A percentile compares a stretch with the other conserved stretches of the same genome.
Evolutionary conservation across 805 yeast genomes (phyloP).

Genomic region (Yarrowia phangngaensis): DNA sequence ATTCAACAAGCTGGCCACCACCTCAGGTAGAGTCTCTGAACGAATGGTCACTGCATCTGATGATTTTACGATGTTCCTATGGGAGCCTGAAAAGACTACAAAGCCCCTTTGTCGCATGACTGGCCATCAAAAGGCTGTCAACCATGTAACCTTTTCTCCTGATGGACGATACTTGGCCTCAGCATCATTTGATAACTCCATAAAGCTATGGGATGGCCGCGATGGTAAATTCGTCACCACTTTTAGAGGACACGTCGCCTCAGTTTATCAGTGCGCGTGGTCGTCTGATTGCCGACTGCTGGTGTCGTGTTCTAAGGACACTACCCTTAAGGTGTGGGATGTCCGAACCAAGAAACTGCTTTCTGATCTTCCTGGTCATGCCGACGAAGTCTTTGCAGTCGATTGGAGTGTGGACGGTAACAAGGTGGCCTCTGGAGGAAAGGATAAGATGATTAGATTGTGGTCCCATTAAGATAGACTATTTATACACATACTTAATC

Average conservation of each 20-base stretch:
- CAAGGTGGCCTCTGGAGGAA: slow-evolving; percentile 95
- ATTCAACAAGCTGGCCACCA: slow-evolving; percentile 59
- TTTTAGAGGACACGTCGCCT: slow-evolving; percentile 94
- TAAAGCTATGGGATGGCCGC: slow-evolving; percentile 93
- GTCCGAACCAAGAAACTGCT: slow-evolving; percentile 76
- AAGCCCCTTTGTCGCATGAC: slow-evolving; percentile 93
- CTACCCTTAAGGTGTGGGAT: slow-evolving; percentile 96
- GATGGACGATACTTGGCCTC: slow-evolving; percentile 89
- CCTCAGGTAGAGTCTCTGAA: slow-evolving; percentile 58
- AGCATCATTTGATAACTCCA: slow-evolving; percentile 91
- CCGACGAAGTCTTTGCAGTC: slow-evolving; percentile 93
- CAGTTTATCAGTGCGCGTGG: slow-evolving; percentile 98
- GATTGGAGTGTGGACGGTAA: slow-evolving; percentile 97
- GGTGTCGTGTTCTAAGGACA: slow-evolving; percentile 93
- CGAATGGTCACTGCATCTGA: slow-evolving; percentile 92
- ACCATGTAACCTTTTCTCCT: slow-evolving; percentile 93
- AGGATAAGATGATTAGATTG: slow-evolving; percentile 86
- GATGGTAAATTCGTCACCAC: slow-evolving; percentile 87
- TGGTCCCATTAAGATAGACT: no score
- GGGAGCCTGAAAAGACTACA: slow-evolving; percentile 80
- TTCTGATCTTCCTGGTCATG: slow-evolving; percentile 92
- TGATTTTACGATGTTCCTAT: slow-evolving; percentile 94
- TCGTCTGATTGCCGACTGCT: slow-evolving; percentile 87
- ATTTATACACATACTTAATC: no score
- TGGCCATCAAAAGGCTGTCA: slow-evolving; percentile 95